Base-by-base conservation (phyloP, 805 yeast genomes). In the Sporopachydermia lactativora region DNA sequence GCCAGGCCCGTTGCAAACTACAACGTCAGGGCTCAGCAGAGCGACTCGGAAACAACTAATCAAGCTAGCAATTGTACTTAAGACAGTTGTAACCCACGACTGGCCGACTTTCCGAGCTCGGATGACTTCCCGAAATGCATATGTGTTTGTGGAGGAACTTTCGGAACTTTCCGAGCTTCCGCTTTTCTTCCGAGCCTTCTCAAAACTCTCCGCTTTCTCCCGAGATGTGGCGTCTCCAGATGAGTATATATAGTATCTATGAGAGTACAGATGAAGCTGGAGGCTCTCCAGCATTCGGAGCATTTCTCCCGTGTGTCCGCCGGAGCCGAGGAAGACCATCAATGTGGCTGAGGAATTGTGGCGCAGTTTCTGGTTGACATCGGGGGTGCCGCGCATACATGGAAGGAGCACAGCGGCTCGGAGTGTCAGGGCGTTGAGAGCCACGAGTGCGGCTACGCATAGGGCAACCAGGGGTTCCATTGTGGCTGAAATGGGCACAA, bases 261-360 rank as follows among this genome's bases (percentile, higher is more conserved):
- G 15, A 17, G 49, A 31, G 36, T 50, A 51, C 19, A 58, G 45
- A 15, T 38, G n/a, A 15, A 57, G 40, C 34, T 58, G 49, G 34
- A 70, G 60, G 4, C 56, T 54, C 3, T 54, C 45, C 5, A 84
- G 54, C 14, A 89, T 63, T 17, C 88, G 63, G n/a, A 88, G 56
- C 94, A 89, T 84, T 57, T 89, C 96, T 1, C 96, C 96, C 0
- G 96, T 86, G 52, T 86, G 97, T 2, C 96, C 97, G 2, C 98
- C 98, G 0, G 96, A 85, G 0, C 97, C 97, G 6, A 89, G 60
- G n/a, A 85, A 66, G 1, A 81, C 62, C 70, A 81, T 68, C 17
- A 73, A 18, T 18, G 16, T 16, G n/a, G 31, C n/a, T n/a, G 13
- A n/a, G 8, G 8, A 8, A 8, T n/a, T n/a, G n/a, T 24, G 31